Base-by-base conservation (phyloP, 1,284 basidiomycete genomes). In the Meira nashicola region DNA sequence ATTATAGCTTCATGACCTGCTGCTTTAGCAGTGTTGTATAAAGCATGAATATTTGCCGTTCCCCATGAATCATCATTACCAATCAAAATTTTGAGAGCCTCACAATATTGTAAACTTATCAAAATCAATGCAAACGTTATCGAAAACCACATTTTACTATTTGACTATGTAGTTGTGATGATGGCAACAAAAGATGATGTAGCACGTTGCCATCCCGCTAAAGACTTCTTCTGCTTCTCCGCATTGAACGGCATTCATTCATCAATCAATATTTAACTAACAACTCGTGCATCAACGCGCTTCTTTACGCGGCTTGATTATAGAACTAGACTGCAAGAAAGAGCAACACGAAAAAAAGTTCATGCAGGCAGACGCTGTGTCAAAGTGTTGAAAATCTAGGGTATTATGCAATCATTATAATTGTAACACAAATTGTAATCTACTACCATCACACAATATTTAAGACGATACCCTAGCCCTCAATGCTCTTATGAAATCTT, bases 51-150 rank as follows among this genome's bases (percentile, higher is more conserved):
- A 53, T 58, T 58, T 41, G 57, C 57, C 4, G 53, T 55, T 15
- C 57, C 57, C 17, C 43, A 58, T 23, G 41, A 41, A 41, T 58
- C 57, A 39, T 58, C 57, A 44, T 58, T 58, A 14, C 53, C 38
- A 14, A 58, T 56, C 23, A 58, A 53, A 25, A 58, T 58, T 21
- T 58, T 58, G 23, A 58, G 56, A 17, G 43, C 43, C 8, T 3
- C 3, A 17, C 17, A 17, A 9, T 17, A 25, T 44, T 17, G 43
- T 9, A 44, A 17, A 9, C 8, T 44, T 3, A 25, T 17, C 43
- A 44, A 17, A 3, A 44, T 4, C 3, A 44, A 9, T 9, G 9
- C 17, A 17, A 25, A 17, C 9, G 43, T 9, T 17, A 44, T 17
- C 9, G 17, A 25, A n/a, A n/a, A n/a, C n/a, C n/a, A n/a, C n/a